Conservation (phyloP, 2,329 filamentous ascomycete species). For the Alternaria conjuncta region DNA sequence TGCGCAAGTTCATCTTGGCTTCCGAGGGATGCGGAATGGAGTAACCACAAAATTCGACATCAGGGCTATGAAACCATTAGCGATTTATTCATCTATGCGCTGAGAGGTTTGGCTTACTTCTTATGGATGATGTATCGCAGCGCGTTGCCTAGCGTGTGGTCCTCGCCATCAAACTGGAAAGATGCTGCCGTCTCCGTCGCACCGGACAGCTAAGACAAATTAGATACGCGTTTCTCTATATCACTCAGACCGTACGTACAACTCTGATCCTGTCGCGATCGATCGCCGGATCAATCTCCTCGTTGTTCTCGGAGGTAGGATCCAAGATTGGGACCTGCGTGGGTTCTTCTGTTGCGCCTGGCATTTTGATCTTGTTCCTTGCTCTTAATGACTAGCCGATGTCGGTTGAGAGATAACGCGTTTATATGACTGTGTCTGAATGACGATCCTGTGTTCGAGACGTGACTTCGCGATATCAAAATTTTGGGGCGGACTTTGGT, state of each 20-base stretch:
- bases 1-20: constrained; percentile 93
- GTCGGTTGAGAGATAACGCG: background rate
- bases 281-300: constrained; percentile 39
- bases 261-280: constrained; percentile 55
- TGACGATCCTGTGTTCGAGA: constrained; percentile 1
- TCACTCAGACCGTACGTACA: constrained; percentile 37
- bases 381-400: constrained; percentile 4
- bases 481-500: constrained; percentile 31
- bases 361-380: constrained; percentile 21
- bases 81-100: background rate
- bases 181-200: constrained; percentile 86
- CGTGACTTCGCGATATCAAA: constrained; percentile 34
- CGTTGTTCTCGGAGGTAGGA: constrained; percentile 31
- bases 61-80: constrained; percentile 65
- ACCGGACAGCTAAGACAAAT: constrained; percentile 73
- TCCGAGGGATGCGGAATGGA: constrained; percentile 97
- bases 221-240: background rate
- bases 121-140: constrained; percentile 97
- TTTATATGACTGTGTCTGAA: background rate
- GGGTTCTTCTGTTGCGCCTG: constrained; percentile 28
- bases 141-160: constrained; percentile 94
- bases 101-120: constrained; percentile 68
- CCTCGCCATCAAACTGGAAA: constrained; percentile 92
- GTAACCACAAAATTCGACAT: constrained; percentile 98
- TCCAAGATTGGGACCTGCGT: constrained; percentile 27